A percentile compares a stretch with the other conserved stretches of the same genome.
These are phyloP conservation scores for Podospora bellae-mahoneyi DNA, from an alignment of 495 filamentous ascomycete species.

Conservation along the genomic window DNA sequence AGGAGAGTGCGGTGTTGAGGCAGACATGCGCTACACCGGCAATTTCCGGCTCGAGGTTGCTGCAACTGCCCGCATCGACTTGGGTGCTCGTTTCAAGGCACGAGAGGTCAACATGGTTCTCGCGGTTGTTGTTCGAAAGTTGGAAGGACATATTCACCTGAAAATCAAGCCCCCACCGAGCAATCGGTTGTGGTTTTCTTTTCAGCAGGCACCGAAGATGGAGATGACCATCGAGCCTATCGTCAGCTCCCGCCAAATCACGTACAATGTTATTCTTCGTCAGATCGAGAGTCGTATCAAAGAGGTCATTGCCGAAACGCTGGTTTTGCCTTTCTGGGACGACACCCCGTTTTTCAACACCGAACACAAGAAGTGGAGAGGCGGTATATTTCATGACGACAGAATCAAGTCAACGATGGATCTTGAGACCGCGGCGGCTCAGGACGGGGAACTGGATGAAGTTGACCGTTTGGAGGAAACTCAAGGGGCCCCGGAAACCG, in stretches of 20 bases:
- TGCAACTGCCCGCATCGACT: conserved; percentile 83
- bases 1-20: conserved; percentile 80
- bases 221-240: conserved; percentile 91
- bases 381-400: conserved; percentile 78
- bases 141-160: conserved; percentile 80
- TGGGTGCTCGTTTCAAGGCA: conserved; percentile 83
- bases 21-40: conserved; percentile 82
- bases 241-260: conserved; percentile 91
- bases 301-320: conserved; percentile 85
- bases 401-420: conserved; percentile 33
- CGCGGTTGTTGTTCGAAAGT: conserved; percentile 76
- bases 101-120: conserved; percentile 86
- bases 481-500: conserved; percentile 26
- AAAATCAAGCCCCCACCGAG: conserved; percentile 93
- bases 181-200: conserved; percentile 92
- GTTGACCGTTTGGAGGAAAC: conserved; percentile 41
- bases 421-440: conserved; percentile 50
- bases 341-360: conserved; percentile 88
- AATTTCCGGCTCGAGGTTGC: conserved; percentile 86
- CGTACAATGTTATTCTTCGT: conserved; percentile 83
- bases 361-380: conserved; percentile 68
- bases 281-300: conserved; percentile 92
- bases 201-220: conserved; percentile 87
- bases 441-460: conserved; percentile 55
- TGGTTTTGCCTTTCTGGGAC: conserved; percentile 95